A percentile compares a stretch with the other conserved stretches of the same genome.
These are phyloP conservation scores for Ramularia endophylla DNA, from an alignment of 2,329 filamentous ascomycete genomes.

Conservation along the genomic window DNA sequence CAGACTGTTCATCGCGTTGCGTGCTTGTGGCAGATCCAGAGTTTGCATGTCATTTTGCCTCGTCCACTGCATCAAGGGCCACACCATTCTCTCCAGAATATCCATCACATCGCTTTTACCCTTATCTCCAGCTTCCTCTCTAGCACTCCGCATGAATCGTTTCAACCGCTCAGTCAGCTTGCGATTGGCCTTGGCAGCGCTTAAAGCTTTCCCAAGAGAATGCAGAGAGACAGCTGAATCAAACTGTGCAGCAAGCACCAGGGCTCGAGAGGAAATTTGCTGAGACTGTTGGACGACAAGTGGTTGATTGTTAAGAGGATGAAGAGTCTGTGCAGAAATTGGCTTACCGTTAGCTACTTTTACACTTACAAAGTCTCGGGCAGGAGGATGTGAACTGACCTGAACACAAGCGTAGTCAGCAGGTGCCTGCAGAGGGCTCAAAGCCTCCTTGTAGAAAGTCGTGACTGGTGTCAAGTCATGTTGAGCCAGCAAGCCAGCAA, in stretches of 20 bases:
- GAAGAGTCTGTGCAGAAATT: slow-evolving; percentile 34
- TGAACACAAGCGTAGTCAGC: slow-evolving; percentile 37
- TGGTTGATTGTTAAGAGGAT: slow-evolving; percentile 43
- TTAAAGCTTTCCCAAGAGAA: slow-evolving; percentile 10
- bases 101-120: not conserved
- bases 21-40: not conserved
- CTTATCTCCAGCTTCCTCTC: slow-evolving; percentile 2
- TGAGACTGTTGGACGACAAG: slow-evolving; percentile 28
- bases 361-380: slow-evolving; percentile 24
- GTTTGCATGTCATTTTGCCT: not conserved
- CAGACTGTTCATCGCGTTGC: slow-evolving; percentile 3
- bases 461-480: not conserved
- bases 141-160: slow-evolving; percentile 13
- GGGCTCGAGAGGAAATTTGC: slow-evolving; percentile 14
- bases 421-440: slow-evolving; percentile 28
- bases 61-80: not conserved
- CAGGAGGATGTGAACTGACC: slow-evolving; percentile 27
- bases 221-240: slow-evolving; percentile 15
- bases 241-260: slow-evolving; percentile 18
- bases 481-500: not conserved
- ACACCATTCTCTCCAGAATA: not conserved
- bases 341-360: slow-evolving; percentile 31
- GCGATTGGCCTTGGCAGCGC: slow-evolving; percentile 9
- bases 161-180: slow-evolving; percentile 13
- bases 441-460: slow-evolving; percentile 30